Percentiles rank a stretch among this genome's conserved stretches.
Evolutionary conservation across 768 basidiomycete species (phyloP).

Genomic region (Collybiopsis luxurians): DNA sequence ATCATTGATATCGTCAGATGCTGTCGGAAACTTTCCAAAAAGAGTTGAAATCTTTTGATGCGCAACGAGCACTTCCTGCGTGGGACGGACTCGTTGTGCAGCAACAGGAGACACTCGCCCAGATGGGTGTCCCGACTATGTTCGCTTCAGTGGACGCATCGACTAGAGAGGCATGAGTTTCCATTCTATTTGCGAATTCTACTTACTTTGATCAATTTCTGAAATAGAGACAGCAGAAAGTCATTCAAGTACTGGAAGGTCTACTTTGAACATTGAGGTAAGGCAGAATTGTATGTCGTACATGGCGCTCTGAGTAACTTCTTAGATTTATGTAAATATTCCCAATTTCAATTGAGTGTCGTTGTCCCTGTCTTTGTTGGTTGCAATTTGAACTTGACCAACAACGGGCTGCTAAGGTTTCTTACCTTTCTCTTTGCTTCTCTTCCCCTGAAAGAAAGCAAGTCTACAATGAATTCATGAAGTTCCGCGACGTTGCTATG

Average conservation of each 20-base stretch:
- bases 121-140: slow-evolving; percentile 70
- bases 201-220: neutral
- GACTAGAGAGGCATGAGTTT: slow-evolving; percentile 55
- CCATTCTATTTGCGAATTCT: neutral
- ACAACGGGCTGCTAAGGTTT: too few relatives aligned
- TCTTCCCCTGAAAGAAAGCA: too few relatives aligned
- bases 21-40: slow-evolving; percentile 60
- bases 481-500: too few relatives aligned
- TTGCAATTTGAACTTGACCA: too few relatives aligned
- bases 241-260: slow-evolving; percentile 69
- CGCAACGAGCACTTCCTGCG: slow-evolving; percentile 63
- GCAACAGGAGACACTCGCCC: slow-evolving; percentile 65
- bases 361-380: neutral
- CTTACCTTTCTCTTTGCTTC: too few relatives aligned
- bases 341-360: neutral
- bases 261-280: slow-evolving; percentile 28
- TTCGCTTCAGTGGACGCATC: slow-evolving; percentile 46
- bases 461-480: too few relatives aligned
- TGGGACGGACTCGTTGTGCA: slow-evolving; percentile 75
- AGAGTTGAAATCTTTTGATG: slow-evolving; percentile 67
- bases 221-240: slow-evolving; percentile 60
- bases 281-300: neutral
- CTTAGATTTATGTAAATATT: neutral
- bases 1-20: slow-evolving; percentile 41
- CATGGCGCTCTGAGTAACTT: neutral